These are phyloP conservation scores for Bruguiera parviflora DNA, from an alignment of 345 rosid genomes.

Conservation along the genomic window DNA sequence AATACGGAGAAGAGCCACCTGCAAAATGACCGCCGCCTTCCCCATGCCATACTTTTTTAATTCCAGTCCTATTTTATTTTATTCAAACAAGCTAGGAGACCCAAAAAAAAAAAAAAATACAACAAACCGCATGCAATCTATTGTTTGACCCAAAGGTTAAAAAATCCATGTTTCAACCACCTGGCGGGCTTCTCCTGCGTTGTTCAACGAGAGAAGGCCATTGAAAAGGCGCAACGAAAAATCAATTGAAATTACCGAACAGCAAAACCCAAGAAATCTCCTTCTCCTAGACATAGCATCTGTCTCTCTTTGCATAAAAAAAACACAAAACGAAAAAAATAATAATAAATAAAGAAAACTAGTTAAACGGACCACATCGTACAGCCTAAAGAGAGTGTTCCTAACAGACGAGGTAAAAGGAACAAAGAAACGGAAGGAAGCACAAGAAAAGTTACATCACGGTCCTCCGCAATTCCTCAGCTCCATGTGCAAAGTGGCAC, in stretches of 20 bases:
- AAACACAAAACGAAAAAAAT: no score
- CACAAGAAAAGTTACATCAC: constrained; percentile 15
- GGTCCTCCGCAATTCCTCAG: constrained; percentile 52
- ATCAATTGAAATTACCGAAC: not conserved
- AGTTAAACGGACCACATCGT: constrained; percentile 2
- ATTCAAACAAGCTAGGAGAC: not conserved
- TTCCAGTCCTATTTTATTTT: not conserved
- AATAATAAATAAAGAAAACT: not conserved
- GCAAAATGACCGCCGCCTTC: not conserved
- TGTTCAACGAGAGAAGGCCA: not conserved
- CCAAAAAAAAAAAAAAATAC: no score
- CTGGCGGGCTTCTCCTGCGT: not conserved
- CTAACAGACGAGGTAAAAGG: not conserved
- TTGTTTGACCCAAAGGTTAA: no score
- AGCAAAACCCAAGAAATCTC: constrained; percentile 7
- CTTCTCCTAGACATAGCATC: not conserved
- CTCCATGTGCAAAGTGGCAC: constrained; percentile 93
- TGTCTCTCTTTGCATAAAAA: constrained; percentile 1
- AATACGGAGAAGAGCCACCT: no score
- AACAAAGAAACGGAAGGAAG: not conserved
- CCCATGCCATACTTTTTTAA: not conserved
- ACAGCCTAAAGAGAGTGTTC: not conserved
- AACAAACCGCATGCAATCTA: no score
- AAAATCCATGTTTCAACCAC: no score
- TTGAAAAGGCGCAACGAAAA: not conserved